Evolutionary conservation across 2,329 filamentous ascomycete genomes (phyloP).

Genomic region (Ophidiomyces ophidiicola): DNA sequence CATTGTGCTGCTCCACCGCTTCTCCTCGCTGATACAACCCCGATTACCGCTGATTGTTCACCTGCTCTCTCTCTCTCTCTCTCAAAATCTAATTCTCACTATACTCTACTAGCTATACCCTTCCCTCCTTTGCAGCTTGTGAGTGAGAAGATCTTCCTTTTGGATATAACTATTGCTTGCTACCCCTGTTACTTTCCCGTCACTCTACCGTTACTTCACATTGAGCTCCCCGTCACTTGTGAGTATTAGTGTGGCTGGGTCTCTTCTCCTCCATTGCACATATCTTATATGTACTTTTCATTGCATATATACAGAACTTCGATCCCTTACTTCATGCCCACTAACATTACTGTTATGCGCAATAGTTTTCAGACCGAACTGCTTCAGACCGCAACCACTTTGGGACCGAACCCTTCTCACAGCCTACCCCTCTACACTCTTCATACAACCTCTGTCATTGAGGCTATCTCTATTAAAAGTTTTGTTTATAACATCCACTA

Average conservation of each 20-base stretch:
- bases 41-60: not conserved
- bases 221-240: constrained; percentile 6
- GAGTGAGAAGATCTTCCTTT: not conserved
- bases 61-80: too few species aligned
- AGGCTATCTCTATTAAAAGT: not conserved
- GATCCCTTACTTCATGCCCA: too few species aligned
- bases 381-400: constrained; percentile 2
- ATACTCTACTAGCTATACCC: not conserved
- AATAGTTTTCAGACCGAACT: constrained; percentile 9
- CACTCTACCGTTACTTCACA: constrained; percentile 2
- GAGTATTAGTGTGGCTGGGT: not conserved
- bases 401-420: not conserved
- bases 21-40: constrained; percentile 9
- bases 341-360: too few species aligned
- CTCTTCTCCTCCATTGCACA: too few species aligned
- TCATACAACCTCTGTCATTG: not conserved
- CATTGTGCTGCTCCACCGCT: constrained; percentile 1
- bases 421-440: not conserved
- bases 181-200: not conserved
- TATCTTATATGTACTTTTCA: too few species aligned
- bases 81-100: constrained; percentile 8
- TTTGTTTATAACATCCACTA: not conserved
- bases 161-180: too few species aligned
- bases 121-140: not conserved
- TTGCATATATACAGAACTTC: too few species aligned